Base-by-base conservation (phyloP, 495 filamentous ascomycete genomes). In the Daldinia loculata region DNA sequence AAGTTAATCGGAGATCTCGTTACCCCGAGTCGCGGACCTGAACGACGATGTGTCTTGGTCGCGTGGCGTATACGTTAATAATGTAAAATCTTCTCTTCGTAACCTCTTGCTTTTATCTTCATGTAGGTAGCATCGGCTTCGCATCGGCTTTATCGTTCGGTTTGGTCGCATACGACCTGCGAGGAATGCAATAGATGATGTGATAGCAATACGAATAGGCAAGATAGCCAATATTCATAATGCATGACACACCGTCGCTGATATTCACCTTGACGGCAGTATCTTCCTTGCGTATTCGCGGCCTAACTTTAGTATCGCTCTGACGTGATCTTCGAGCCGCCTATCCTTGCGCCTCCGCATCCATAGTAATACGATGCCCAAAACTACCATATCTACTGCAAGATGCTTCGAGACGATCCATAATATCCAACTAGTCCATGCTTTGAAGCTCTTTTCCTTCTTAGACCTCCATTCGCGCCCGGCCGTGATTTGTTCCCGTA, bases 401-500 rank as follows among this genome's bases (percentile, higher is more conserved):
- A 96, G 74, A 76, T 97, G 93, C 69, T 92, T 91, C 27, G 90
- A 69, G n/a, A 84, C 77, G 53, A 86, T 79, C 90, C 89, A 93
- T 6, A 93, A 59, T n/a, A 89, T 68, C 88, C 93, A 92, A 19
- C 86, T 81, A 6, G 90, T 11, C 91, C 92, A 97, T n/a, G 90
- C 85, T 67, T 84, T 84, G 17, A 93, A 61, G 34, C 83, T 85
- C 27, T 82, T 84, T 45, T 87, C 84, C 59, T 85, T 85, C 41
- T 79, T 81, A 8, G 84, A 79, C 64, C 81, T 82, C 78, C 84
- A 86, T 57, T 88, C 85, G 14, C 88, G 80, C 3, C 87, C 84
- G 2, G 88, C 85, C 61, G 96, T 92, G 69, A 98, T 91, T 76
- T 97, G 92, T 79, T 99, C 95, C 24, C 95, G 86, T 69, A 97